Evolutionary conservation across 371 early-diverging fungal species (phyloP).

Genomic region (Apophysomyces elegans): DNA sequence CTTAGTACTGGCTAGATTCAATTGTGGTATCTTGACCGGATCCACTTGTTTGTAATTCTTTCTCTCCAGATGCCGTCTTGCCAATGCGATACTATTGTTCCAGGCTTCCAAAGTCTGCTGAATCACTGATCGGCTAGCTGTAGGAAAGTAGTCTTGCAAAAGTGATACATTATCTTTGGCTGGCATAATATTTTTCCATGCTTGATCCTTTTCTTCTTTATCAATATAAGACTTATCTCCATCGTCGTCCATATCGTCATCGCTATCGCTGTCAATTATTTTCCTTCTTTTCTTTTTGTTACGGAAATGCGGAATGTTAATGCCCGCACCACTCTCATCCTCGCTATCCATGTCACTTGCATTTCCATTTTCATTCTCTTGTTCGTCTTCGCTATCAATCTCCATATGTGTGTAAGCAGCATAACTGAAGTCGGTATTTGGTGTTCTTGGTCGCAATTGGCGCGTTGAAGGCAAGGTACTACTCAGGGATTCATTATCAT

Average conservation of each 20-base stretch:
- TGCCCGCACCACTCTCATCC: not conserved
- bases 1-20: not conserved
- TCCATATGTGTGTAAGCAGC: not conserved
- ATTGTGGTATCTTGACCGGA: not conserved
- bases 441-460: not conserved
- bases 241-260: constrained; percentile 4
- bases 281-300: not conserved
- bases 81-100: not conserved
- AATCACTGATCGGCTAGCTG: not conserved
- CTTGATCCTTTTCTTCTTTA: constrained; percentile 6
- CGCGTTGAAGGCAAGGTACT: not conserved
- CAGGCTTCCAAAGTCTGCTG: constrained; percentile 1
- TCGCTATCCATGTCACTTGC: not conserved
- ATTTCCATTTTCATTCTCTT: not conserved
- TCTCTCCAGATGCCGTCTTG: not conserved
- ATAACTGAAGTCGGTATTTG: constrained; percentile 5
- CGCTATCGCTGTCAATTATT: not conserved
- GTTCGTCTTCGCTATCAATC: not conserved
- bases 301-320: not conserved
- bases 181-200: constrained; percentile 1
- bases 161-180: not conserved
- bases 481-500: not conserved
- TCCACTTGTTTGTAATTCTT: not conserved
- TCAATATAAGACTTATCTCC: not conserved
- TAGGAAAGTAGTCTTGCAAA: not conserved